Conservation (phyloP, 164 flowering plant species). For the Aristolochia contorta region DNA sequence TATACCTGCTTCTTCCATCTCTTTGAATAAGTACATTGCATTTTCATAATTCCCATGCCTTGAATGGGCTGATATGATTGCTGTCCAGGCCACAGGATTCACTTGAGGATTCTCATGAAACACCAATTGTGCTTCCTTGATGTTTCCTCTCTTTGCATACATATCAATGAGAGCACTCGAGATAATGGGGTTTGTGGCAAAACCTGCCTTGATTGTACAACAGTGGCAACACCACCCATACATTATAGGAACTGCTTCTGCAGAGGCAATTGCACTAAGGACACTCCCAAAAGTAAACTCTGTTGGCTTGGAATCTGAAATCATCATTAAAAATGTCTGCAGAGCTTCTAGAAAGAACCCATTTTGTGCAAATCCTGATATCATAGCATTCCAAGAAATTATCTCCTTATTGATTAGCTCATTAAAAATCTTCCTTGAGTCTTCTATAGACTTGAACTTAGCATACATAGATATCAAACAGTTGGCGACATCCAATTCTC, state of each 20-base stretch:
- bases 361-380: slow-evolving; percentile 72
- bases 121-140: slow-evolving; percentile 45
- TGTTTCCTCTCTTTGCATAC: slow-evolving; percentile 91
- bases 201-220: slow-evolving; percentile 49
- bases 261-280: slow-evolving; percentile 57
- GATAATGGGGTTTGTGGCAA: slow-evolving; percentile 40
- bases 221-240: slow-evolving; percentile 70
- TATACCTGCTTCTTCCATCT: slow-evolving; percentile 45
- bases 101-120: slow-evolving; percentile 37
- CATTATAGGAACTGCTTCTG: slow-evolving; percentile 52
- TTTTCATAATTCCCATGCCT: slow-evolving; percentile 69
- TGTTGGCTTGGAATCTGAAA: slow-evolving; percentile 42
- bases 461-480: slow-evolving; percentile 84
- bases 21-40: slow-evolving; percentile 39
- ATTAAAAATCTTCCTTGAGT: slow-evolving; percentile 50
- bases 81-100: slow-evolving; percentile 68
- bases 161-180: slow-evolving; percentile 78
- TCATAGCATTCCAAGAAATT: slow-evolving; percentile 80
- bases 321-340: slow-evolving; percentile 28
- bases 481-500: slow-evolving; percentile 50
- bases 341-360: slow-evolving; percentile 57
- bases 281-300: slow-evolving; percentile 71
- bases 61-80: slow-evolving; percentile 73
- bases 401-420: slow-evolving; percentile 44
- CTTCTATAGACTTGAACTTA: slow-evolving; percentile 44